A percentile compares a stretch with the other conserved stretches of the same genome.
These are phyloP conservation scores for Epichloe gansuensis DNA, from an alignment of 2,329 filamentous ascomycete genomes.

Conservation along the genomic window DNA sequence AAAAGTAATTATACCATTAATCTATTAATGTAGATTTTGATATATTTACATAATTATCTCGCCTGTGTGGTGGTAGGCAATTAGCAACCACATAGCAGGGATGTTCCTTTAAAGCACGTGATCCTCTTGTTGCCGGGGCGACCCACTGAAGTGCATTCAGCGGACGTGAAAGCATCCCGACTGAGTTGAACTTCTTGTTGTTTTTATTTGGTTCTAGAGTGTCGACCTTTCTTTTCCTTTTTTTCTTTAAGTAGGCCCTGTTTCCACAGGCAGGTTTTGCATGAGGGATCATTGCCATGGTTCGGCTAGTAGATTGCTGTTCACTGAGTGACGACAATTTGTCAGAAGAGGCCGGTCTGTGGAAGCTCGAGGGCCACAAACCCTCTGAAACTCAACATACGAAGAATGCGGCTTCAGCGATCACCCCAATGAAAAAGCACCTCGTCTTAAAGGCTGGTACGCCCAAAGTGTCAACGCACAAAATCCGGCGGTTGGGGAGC, in stretches of 20 bases:
- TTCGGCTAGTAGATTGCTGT: neutral
- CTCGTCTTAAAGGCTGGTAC: constrained; percentile 13
- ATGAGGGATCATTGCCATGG: neutral
- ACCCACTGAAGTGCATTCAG: no score
- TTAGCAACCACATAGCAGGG: no score
- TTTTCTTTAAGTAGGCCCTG: neutral
- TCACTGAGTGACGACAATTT: neutral
- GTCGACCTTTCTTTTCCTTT: no score
- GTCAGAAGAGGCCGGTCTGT: neutral
- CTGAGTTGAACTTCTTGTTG: no score
- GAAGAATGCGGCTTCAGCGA: neutral
- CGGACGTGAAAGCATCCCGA: no score
- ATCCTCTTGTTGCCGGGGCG: no score
- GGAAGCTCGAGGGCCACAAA: neutral
- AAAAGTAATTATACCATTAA: no score
- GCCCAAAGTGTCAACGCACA: constrained; percentile 14
- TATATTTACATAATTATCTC: no score
- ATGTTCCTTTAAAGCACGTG: no score
- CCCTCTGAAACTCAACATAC: neutral
- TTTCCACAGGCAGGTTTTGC: neutral
- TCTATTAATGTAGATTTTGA: no score
- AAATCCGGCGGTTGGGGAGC: constrained; percentile 19
- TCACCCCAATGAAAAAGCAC: constrained; percentile 8
- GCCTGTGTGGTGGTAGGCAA: no score
- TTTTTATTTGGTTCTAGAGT: no score